Base-by-base conservation (phyloP, 805 yeast species). In the Saccharomycopsis microspora region DNA sequence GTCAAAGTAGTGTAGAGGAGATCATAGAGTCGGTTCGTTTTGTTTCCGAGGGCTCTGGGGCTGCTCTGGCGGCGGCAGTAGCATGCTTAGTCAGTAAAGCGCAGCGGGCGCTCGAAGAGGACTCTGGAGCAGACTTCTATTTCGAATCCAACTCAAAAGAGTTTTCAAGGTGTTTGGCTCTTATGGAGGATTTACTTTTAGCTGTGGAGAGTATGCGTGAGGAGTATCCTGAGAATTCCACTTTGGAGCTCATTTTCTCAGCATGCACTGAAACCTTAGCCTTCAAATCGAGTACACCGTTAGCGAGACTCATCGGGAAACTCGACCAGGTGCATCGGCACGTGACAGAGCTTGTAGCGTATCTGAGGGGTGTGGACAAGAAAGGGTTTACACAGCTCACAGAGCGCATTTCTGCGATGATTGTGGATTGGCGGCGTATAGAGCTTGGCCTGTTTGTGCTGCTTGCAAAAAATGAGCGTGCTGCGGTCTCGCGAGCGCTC, bases 151-250 rank as follows among this genome's bases (percentile, higher is more conserved):
- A 70, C 1, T 48, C 59, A 27, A 55, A 70, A 51, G 67, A 75
- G 54, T 56, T 46, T 34, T 32, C 33, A 47, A 65, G 61, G 37
- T 85, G 95, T 1, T 74, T 80, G 41, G 58, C 56, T 1, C 58
- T 82, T 1, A 64, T 78, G 7, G 64, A 67, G 33, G 65, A 59
- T 4, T 58, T 81, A 3, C 66, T 70, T 57, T 63, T 67, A 3
- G 60, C 75, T 1, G 76, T 78, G 3, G 54, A 60, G 5, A 65
- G 64, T 3, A 61, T 86, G 8, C 61, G 82, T 8, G 64, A 63
- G 30, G 77, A 80, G 58, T 93, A 96, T 96, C 97, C 97, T 0
- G 98, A 94, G 57, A 96, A 94, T 67, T 93, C 93, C 0, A 87
- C 95, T 0, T 65, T 93, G 44, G 80, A 73, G 49, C 86, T 82